Evolutionary conservation across 2,329 filamentous ascomycete species (phyloP).

Genomic region (Trichoderma sp.): DNA sequence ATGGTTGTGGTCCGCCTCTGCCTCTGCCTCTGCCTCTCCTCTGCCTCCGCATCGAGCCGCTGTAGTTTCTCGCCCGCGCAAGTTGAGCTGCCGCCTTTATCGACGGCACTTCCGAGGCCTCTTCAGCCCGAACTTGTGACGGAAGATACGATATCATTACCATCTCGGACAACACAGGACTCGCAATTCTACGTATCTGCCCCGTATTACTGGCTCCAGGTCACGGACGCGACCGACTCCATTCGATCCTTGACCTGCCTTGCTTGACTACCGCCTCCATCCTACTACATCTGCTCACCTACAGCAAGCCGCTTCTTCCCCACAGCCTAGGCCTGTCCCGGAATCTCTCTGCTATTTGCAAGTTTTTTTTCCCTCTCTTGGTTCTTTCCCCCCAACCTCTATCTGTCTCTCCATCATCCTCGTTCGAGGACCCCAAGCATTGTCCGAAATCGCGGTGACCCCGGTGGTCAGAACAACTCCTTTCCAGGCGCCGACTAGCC

Average conservation of each 20-base stretch:
- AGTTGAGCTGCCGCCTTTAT: conserved; percentile 14
- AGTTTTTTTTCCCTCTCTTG: not conserved
- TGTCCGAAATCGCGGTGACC: conserved; percentile 13
- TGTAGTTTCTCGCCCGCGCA: conserved; percentile 14
- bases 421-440: not conserved
- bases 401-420: not conserved
- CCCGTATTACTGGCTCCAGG: not conserved
- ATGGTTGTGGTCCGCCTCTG: not conserved
- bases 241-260: not conserved
- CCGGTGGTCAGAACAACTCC: conserved; percentile 7
- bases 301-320: conserved; percentile 22
- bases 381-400: not conserved
- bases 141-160: not conserved
- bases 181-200: not conserved
- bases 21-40: not conserved
- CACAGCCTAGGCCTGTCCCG: conserved; percentile 18
- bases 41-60: not conserved
- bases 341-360: not conserved
- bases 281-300: not conserved
- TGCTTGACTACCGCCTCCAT: too few relatives aligned
- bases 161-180: too few relatives aligned
- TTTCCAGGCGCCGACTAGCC: conserved; percentile 28
- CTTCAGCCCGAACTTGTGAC: not conserved
- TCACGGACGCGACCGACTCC: not conserved
- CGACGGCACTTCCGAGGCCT: conserved; percentile 8